Evolutionary conservation across 805 yeast species (phyloP), one percentile per base, ranked within the genome.

Genomic region (Saccharomyces mikatae): DNA sequence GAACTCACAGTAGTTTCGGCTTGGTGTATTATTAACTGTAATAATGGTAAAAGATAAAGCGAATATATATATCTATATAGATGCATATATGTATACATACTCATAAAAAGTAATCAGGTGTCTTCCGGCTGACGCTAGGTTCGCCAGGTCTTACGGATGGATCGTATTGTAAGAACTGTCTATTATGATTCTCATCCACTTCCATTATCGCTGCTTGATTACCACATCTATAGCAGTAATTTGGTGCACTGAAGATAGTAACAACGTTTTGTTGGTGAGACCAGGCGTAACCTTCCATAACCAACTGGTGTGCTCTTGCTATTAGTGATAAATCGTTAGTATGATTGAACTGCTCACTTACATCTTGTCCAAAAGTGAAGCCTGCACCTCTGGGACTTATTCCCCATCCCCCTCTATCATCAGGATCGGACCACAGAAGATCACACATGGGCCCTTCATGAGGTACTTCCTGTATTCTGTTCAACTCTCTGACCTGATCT

Each of bases 401-500:
- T 59, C 96, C 96, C 97, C 97, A 91, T 64, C 96, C 97, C 63
- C 96, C 96, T 69, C 97, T 80, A 72, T 91, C 97, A 71, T 91
- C 97, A 29, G 97, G 97, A 72, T 91, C 97, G 3, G 96, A 88
- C 97, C 97, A 91, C 61, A 91, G 76, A 64, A 91, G 77, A 71
- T 91, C 97, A 74, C 97, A 91, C 96, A 91, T 89, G 58, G 96
- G 96, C 47, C 97, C 97, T 71, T 91, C 97, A 68, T 90, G 97
- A 46, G 97, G 97, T 49, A 91, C 96, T 74, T 90, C 97, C 74
- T 90, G 97, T 67, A 87, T 81, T 77, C 97, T 81, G 75, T 89
- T 89, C 62, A 90, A 77, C 65, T 86, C 94, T 69, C 96, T 80
- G 32, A 90, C 94, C 74, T 91, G 96, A 71, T 90, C 96, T 60